These are phyloP conservation scores for Achaetomiella virescens DNA, from an alignment of 495 filamentous ascomycete genomes.

Conservation along the genomic window DNA sequence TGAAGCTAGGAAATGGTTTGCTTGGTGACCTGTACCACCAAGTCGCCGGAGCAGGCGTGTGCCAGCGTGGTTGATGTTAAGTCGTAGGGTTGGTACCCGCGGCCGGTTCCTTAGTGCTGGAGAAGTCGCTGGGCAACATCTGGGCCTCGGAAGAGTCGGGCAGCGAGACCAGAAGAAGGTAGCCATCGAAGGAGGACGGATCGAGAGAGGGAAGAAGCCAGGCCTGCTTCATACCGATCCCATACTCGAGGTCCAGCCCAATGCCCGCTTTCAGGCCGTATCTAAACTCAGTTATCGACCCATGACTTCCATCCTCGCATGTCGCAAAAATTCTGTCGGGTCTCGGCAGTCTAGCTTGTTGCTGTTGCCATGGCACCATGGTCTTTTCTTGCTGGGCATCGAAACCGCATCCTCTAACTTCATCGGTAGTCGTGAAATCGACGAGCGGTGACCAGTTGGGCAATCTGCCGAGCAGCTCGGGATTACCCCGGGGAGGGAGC, in stretches of 20 bases:
- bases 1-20: too few relatives aligned
- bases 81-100: slow-evolving; percentile 45
- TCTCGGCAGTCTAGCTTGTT: slow-evolving; percentile 11
- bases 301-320: slow-evolving; percentile 51
- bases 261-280: slow-evolving; percentile 65
- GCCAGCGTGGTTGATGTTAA: slow-evolving; percentile 51
- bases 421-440: slow-evolving; percentile 55
- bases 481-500: slow-evolving; percentile 39
- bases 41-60: slow-evolving; percentile 29
- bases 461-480: slow-evolving; percentile 41
- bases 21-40: slow-evolving; percentile 54
- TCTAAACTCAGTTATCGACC: slow-evolving; percentile 63
- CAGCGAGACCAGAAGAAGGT: slow-evolving; percentile 46
- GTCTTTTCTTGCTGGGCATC: neutral
- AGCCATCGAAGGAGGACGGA: slow-evolving; percentile 17
- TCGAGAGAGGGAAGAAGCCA: slow-evolving; percentile 38
- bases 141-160: slow-evolving; percentile 38
- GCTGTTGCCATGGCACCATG: slow-evolving; percentile 15
- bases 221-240: slow-evolving; percentile 34
- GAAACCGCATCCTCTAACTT: slow-evolving; percentile 19
- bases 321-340: slow-evolving; percentile 54
- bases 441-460: slow-evolving; percentile 79
- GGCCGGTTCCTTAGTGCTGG: slow-evolving; percentile 25
- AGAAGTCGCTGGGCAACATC: slow-evolving; percentile 34
- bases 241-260: slow-evolving; percentile 47